These are phyloP conservation scores for Penicillium ochrochloron DNA, from an alignment of 495 filamentous ascomycete genomes.

Conservation along the genomic window DNA sequence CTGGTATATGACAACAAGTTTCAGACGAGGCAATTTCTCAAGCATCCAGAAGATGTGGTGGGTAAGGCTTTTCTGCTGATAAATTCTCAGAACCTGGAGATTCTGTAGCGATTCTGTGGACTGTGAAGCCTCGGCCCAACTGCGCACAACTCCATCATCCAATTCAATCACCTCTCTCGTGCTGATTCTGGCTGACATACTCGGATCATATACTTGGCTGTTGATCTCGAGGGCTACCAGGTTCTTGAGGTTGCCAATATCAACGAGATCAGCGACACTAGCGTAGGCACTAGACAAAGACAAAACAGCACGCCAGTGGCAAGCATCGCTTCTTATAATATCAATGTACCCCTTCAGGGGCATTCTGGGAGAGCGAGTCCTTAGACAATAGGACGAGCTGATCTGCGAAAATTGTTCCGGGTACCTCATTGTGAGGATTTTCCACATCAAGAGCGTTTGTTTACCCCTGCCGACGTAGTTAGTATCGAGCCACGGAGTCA, in stretches of 20 bases:
- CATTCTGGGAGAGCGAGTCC: conserved; percentile 28
- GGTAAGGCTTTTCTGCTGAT: conserved; percentile 34
- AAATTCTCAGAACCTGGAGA: conserved; percentile 41
- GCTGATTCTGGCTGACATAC: neutral
- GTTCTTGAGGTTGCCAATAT: conserved; percentile 41
- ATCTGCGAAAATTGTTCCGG: conserved; percentile 35
- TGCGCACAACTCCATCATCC: conserved; percentile 43
- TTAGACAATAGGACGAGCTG: conserved; percentile 31
- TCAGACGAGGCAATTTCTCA: conserved; percentile 34
- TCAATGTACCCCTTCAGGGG: conserved; percentile 41
- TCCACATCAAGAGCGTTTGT: conserved; percentile 49
- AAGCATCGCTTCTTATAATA: conserved; percentile 32
- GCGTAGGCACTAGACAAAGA: conserved; percentile 34
- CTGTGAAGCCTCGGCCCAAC: conserved; percentile 43
- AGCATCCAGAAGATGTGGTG: conserved; percentile 31
- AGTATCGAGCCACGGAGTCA: neutral
- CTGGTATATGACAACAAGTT: conserved; percentile 29
- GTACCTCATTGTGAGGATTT: conserved; percentile 42
- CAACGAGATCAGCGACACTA: conserved; percentile 38
- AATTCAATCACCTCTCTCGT: conserved; percentile 18
- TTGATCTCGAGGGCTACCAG: conserved; percentile 44
- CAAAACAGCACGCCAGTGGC: conserved; percentile 40
- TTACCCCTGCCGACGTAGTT: conserved; percentile 35
- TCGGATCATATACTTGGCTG: neutral
- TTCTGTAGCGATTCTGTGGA: conserved; percentile 35